phyloP scores from a whole-genome alignment of 169 alveolate genomes.

The Hammondia hammondi region DNA sequence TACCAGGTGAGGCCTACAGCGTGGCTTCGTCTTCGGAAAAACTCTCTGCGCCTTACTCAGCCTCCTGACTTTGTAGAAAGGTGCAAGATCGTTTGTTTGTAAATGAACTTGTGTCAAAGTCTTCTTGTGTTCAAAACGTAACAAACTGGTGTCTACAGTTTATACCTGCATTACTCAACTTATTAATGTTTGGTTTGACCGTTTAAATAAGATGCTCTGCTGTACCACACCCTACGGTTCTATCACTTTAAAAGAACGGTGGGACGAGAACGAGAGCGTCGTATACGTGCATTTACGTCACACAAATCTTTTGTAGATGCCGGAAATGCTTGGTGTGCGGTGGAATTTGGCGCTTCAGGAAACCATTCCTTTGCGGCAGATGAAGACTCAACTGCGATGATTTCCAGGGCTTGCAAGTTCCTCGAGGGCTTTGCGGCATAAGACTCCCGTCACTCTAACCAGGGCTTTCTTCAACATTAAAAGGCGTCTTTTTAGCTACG shows the following conservation, averaged over 20 bases:
- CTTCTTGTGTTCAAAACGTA: background rate
- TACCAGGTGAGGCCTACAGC: background rate
- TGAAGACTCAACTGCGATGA: background rate
- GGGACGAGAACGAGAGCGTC: background rate
- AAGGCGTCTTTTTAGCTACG: too few relatives aligned
- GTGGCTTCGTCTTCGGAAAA: background rate
- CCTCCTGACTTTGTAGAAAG: too few relatives aligned
- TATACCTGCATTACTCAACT: background rate
- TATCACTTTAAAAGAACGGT: background rate
- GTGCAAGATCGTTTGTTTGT: too few relatives aligned
- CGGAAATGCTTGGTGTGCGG: background rate
- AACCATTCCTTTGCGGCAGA: conserved; percentile 3
- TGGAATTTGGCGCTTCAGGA: background rate
- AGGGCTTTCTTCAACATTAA: too few relatives aligned
- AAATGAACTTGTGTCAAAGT: too few relatives aligned
- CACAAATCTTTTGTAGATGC: background rate
- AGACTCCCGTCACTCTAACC: too few relatives aligned
- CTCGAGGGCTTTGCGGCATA: background rate
- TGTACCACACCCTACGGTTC: background rate
- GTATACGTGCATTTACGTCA: background rate
- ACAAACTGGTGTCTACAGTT: background rate
- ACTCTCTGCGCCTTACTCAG: background rate
- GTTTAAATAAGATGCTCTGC: too few relatives aligned
- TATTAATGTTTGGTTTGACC: background rate
- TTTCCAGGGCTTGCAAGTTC: background rate